A percentile compares a stretch with the other conserved stretches of the same genome.
Evolutionary conservation across 192 early-diverging fungal species (phyloP).

Genomic region (Gonapodya prolifera): DNA sequence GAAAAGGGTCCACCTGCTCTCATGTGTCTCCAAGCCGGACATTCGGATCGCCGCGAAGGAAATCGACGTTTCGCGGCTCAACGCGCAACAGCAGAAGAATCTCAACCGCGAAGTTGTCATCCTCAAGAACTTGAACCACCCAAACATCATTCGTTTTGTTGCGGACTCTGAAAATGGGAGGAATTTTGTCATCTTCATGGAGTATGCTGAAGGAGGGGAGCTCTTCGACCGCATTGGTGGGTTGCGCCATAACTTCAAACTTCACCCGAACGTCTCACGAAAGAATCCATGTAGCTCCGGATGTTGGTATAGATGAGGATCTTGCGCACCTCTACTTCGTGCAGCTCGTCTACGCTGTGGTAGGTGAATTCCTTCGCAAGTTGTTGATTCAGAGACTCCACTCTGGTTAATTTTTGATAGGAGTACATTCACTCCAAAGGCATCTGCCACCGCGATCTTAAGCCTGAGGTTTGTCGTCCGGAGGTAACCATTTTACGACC

Average conservation of each 20-base stretch:
- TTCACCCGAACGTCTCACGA: not conserved
- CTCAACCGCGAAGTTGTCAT: conserved; percentile 42
- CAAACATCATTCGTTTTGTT: conserved; percentile 41
- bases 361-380: conserved; percentile 15
- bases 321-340: conserved; percentile 59
- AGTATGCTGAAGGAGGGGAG: conserved; percentile 55
- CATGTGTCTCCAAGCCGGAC: not conserved
- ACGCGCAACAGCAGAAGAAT: conserved; percentile 12
- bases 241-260: not conserved
- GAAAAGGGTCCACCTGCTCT: too few species aligned
- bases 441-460: conserved; percentile 58
- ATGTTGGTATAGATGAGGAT: conserved; percentile 56
- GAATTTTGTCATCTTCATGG: conserved; percentile 44
- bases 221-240: conserved; percentile 59
- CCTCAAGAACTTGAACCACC: conserved; percentile 31
- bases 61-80: conserved; percentile 7
- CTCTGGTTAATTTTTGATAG: conserved; percentile 5
- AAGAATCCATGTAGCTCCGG: conserved; percentile 26
- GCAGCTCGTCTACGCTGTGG: conserved; percentile 54
- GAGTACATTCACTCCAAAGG: conserved; percentile 37
- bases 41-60: conserved; percentile 47
- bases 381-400: not conserved
- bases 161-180: conserved; percentile 32
- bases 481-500: not conserved
- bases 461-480: conserved; percentile 42